A percentile compares a stretch with the other conserved stretches of the same genome.
These are phyloP conservation scores for Kitagawia praeruptora DNA, from an alignment of 129 eudicot genomes.

Conservation along the genomic window DNA sequence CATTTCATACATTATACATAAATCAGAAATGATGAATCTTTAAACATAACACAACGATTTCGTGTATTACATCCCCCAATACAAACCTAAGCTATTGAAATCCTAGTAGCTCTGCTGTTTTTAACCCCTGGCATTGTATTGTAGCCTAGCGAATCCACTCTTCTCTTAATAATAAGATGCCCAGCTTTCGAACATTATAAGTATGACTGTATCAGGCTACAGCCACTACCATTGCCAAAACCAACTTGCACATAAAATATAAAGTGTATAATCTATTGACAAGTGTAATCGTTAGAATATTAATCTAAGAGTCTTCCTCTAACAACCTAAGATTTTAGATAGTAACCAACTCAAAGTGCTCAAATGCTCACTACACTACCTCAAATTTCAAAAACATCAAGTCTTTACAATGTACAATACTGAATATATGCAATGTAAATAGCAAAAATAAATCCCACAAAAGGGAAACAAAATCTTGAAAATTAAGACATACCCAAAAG, in stretches of 20 bases:
- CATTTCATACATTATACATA: not conserved
- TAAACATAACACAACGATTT: not conserved
- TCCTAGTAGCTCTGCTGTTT: not conserved
- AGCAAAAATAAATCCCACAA: not conserved
- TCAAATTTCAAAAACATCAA: not conserved
- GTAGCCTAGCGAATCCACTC: not conserved
- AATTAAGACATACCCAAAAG: constrained; percentile 45
- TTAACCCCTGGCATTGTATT: not conserved
- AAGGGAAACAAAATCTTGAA: not conserved
- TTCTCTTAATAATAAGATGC: not conserved
- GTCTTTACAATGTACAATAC: not conserved
- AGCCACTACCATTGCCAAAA: not conserved
- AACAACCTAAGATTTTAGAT: no score
- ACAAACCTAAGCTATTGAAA: not conserved
- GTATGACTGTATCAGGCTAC: no score
- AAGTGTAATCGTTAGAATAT: not conserved
- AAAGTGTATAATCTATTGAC: not conserved
- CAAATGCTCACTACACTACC: not conserved
- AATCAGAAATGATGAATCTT: not conserved
- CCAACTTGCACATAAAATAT: not conserved
- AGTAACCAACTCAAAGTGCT: not conserved
- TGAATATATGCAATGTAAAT: not conserved
- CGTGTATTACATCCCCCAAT: not conserved
- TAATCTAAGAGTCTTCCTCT: no score
- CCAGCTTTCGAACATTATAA: not conserved